Evolutionary conservation across 2,329 filamentous ascomycete genomes (phyloP).

Genomic region (Paracamarosporium sp.): DNA sequence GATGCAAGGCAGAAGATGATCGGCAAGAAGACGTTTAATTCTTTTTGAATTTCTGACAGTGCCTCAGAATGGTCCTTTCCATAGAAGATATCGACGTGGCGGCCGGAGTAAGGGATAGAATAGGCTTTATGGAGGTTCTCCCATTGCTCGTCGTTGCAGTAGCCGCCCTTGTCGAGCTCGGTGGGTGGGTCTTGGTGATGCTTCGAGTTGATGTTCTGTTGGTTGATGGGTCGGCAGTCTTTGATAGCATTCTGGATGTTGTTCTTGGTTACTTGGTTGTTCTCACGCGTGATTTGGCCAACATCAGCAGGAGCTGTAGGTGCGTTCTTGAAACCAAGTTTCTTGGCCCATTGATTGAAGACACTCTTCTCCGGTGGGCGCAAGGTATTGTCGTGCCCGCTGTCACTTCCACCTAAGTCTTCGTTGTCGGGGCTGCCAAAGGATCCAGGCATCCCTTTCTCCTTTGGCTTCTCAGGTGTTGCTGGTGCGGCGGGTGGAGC

Average conservation of each 20-base stretch:
- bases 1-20: slow-evolving; percentile 42
- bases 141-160: slow-evolving; percentile 46
- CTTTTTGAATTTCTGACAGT: slow-evolving; percentile 33
- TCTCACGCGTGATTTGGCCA: slow-evolving; percentile 42
- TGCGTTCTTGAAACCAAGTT: slow-evolving; percentile 42
- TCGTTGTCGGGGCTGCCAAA: slow-evolving; percentile 45
- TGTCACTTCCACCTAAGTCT: slow-evolving; percentile 25
- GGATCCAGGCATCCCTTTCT: slow-evolving; percentile 41
- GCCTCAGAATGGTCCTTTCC: slow-evolving; percentile 35
- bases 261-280: slow-evolving; percentile 41
- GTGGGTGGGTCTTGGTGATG: slow-evolving; percentile 44
- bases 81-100: slow-evolving; percentile 45
- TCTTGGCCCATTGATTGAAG: slow-evolving; percentile 46
- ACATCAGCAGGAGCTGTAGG: slow-evolving; percentile 32
- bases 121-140: slow-evolving; percentile 47
- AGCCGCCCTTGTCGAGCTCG: slow-evolving; percentile 45
- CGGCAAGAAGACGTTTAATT: slow-evolving; percentile 38
- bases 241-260: slow-evolving; percentile 47
- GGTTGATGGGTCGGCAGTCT: slow-evolving; percentile 42
- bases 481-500: not conserved
- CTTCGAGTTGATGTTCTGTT: slow-evolving; percentile 40
- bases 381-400: slow-evolving; percentile 24
- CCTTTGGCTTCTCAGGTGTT: slow-evolving; percentile 35
- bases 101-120: slow-evolving; percentile 39
- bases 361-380: slow-evolving; percentile 30